A percentile compares a stretch with the other conserved stretches of the same genome.
These are phyloP conservation scores for Fagopyrum homotropicum DNA, from an alignment of 148 eudicot species.

Conservation along the genomic window DNA sequence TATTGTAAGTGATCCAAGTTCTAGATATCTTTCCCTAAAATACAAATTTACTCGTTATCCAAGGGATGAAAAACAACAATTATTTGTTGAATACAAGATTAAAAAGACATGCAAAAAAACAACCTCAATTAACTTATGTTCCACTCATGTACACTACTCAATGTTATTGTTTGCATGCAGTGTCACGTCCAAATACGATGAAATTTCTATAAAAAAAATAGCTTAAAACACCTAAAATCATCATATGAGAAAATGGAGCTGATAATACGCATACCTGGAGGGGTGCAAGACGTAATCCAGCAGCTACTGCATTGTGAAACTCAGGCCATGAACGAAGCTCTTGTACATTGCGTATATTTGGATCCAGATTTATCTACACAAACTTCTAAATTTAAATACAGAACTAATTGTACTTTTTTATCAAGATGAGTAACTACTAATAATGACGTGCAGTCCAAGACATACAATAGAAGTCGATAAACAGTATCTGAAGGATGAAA, in stretches of 20 bases:
- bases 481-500: neutral
- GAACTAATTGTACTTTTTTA: neutral
- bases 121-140: neutral
- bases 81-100: neutral
- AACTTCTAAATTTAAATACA: neutral
- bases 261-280: conserved; percentile 45
- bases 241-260: neutral
- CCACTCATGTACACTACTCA: neutral
- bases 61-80: neutral
- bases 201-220: neutral
- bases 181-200: neutral
- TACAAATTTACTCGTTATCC: neutral
- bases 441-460: neutral
- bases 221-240: neutral
- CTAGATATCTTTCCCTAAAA: conserved; percentile 88
- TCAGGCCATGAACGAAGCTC: conserved; percentile 97
- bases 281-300: conserved; percentile 79
- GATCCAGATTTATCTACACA: conserved; percentile 83
- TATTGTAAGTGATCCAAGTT: conserved; percentile 94
- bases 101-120: neutral
- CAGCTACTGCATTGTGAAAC: conserved; percentile 98
- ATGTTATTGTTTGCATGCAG: conserved; percentile 2
- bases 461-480: neutral
- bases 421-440: neutral
- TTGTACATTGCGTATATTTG: conserved; percentile 71